These are phyloP conservation scores for Sclerotiophoma versabilis DNA, from an alignment of 2,329 filamentous ascomycete species.

Conservation along the genomic window DNA sequence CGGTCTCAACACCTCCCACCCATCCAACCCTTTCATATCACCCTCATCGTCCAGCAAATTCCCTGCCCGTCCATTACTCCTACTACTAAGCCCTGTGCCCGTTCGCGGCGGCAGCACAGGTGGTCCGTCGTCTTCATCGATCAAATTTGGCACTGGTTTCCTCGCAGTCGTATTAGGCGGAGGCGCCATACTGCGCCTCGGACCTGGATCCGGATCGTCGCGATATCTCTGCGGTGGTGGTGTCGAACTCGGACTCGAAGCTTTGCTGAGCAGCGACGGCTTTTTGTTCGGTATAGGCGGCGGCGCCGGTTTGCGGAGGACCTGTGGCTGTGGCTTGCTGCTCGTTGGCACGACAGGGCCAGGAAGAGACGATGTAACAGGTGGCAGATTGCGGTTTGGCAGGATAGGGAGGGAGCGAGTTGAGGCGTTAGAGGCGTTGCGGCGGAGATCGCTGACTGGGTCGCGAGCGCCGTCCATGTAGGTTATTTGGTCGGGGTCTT, in stretches of 20 bases:
- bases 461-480: conserved; percentile 33
- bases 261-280: conserved; percentile 33
- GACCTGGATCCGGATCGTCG: conserved; percentile 23
- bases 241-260: conserved; percentile 12
- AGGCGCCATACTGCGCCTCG: conserved; percentile 38
- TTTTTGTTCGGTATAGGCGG: conserved; percentile 46
- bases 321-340: conserved; percentile 30
- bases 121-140: conserved; percentile 26
- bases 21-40: conserved; percentile 43
- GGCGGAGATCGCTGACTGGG: conserved; percentile 28
- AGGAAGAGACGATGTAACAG: conserved; percentile 8
- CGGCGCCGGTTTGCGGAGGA: conserved; percentile 44
- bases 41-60: conserved; percentile 47
- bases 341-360: background rate
- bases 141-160: conserved; percentile 30
- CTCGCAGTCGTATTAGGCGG: conserved; percentile 16
- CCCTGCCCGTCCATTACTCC: conserved; percentile 27
- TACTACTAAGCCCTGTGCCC: conserved; percentile 33
- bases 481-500: conserved; percentile 28
- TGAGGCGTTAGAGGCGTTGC: conserved; percentile 35
- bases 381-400: conserved; percentile 15
- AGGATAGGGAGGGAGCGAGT: conserved; percentile 40
- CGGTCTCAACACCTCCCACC: conserved; percentile 51
- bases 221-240: conserved; percentile 31
- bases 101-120: conserved; percentile 45